Base-by-base conservation (phyloP, 73 alveolate genomes). In the Loxodes magnus region DNA sequence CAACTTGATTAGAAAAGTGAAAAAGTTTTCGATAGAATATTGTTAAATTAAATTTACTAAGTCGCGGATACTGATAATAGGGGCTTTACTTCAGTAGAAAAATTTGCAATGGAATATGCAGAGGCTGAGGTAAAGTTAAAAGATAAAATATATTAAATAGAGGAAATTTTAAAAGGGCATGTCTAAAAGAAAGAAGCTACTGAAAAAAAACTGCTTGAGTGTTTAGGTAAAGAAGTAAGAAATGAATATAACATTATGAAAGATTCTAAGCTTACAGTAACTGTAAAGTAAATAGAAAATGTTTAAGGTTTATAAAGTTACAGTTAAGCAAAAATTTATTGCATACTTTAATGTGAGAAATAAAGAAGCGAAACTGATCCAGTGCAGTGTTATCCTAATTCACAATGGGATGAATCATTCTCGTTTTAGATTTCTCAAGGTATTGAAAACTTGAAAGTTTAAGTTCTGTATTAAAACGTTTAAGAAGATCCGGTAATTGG, bases 371-470 rank as follows among this genome's bases (percentile, higher is more conserved):
- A 63, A 38, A 56, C 82, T 1, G 59, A 68, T 6, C 24, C 10
- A 0, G 34, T 71, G n/a, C 25, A 23, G 39, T 29, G 36, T 5
- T 62, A 73, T 6, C 24, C 52, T 5, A 74, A 74, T 50, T 82
- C 88, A 2, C 57, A 33, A 5, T 74, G 88, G 88, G 55, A 74
- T 35, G 88, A 74, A 43, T 42, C 38, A 1, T 74, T 74, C 48
- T 59, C 67, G 42, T 74, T 74, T 59, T 57, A 49, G 16, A 66
- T 74, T 20, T 43, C 26, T 5, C 24, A 43, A 6, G 82, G 82
- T 7, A 39, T 36, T 16, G 82, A 63, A 20, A 66, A 38, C 15
- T 52, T 74, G 14, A 37, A 55, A 27, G 31, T 67, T 6, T 25
- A 16, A 17, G 77, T 74, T 23, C 42, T 67, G 54, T 69, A 74